These are phyloP conservation scores for Fraxinus ornus DNA, from an alignment of 305 asterid genomes.

Conservation along the genomic window DNA sequence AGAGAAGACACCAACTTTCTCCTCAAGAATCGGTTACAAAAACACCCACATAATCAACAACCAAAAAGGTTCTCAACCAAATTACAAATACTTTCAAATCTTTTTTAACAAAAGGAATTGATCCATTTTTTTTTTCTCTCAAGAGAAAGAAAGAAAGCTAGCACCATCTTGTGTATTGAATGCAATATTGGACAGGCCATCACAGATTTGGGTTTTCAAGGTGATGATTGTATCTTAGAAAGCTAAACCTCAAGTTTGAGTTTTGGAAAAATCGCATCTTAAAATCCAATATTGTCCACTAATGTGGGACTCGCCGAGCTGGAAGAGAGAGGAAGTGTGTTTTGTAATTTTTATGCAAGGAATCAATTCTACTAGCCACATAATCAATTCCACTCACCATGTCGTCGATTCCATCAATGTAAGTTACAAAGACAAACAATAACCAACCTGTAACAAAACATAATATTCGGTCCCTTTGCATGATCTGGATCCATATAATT, in stretches of 20 bases:
- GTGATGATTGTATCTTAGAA: background rate
- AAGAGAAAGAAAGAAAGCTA: background rate
- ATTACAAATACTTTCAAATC: background rate
- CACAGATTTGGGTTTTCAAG: background rate
- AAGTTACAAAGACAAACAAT: background rate
- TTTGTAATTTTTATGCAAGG: background rate
- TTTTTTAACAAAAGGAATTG: background rate
- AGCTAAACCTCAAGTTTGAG: background rate
- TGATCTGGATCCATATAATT: slow-evolving; percentile 3
- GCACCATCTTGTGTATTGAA: background rate
- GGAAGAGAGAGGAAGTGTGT: background rate
- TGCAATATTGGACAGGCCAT: background rate
- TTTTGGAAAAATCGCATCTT: background rate
- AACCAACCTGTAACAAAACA: background rate
- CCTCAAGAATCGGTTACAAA: background rate
- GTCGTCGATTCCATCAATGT: background rate
- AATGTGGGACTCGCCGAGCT: background rate
- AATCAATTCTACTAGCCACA: background rate
- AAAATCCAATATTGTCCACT: background rate
- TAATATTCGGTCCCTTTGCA: background rate
- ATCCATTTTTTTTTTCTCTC: background rate
- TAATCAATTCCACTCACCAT: background rate
- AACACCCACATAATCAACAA: background rate
- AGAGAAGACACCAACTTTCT: background rate
- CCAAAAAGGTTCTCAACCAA: background rate